Evolutionary conservation across 1,284 basidiomycete genomes (phyloP).

Genomic region (Pseudozyma pruni): DNA sequence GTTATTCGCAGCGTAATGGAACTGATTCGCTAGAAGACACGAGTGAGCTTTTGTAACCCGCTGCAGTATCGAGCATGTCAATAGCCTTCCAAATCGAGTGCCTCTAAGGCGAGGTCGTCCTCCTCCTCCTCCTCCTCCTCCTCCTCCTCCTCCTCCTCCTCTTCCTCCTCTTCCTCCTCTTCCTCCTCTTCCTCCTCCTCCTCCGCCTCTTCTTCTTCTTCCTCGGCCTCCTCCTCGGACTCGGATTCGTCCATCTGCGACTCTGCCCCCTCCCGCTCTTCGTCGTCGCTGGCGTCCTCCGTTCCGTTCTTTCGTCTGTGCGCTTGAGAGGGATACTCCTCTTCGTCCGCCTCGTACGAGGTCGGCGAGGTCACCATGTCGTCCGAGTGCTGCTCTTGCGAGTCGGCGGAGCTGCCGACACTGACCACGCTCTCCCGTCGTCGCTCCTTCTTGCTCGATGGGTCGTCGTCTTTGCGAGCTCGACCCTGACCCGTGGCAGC

Average conservation of each 20-base stretch:
- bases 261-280: constrained; percentile 5
- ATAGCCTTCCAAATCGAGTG: constrained; percentile 82
- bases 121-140: constrained; percentile 93
- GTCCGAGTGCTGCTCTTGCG: background rate
- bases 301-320: background rate
- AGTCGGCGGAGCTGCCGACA: background rate
- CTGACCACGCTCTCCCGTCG: too few species aligned
- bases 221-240: constrained; percentile 12
- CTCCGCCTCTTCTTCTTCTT: constrained; percentile 24
- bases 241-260: background rate
- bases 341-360: background rate
- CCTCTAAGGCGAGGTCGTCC: constrained; percentile 95
- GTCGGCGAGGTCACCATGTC: constrained; percentile 1
- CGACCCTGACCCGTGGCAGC: background rate
- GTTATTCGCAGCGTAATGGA: too few species aligned
- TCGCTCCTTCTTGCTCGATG: too few species aligned
- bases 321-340: too few species aligned
- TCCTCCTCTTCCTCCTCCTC: constrained; percentile 39
- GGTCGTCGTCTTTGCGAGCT: too few species aligned
- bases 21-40: too few species aligned
- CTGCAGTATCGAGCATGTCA: too few species aligned
- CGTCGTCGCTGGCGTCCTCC: background rate
- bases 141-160: constrained; percentile 76
- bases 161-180: constrained; percentile 40
- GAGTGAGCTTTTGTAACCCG: too few species aligned